Base-by-base conservation (phyloP, 2,329 filamentous ascomycete genomes). In the Fusarium sp. region DNA sequence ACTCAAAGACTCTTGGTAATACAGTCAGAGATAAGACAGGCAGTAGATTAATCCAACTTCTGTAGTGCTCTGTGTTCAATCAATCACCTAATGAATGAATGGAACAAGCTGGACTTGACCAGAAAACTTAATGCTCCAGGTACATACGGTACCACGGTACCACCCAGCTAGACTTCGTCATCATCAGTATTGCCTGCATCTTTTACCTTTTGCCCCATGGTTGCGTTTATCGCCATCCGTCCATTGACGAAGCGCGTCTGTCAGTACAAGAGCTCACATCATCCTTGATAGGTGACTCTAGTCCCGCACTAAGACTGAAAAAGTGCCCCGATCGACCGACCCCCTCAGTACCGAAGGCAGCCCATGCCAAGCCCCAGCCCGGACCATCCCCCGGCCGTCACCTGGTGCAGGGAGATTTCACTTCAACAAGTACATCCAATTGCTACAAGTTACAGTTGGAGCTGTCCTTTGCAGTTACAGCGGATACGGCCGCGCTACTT, bases 261-360 rank as follows among this genome's bases (percentile, higher is more conserved):
- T 61, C 27, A 30, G 40, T 47, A 47, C 43, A 32, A 27, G 30
- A 65, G 44, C 59, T 71, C 54, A 52, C 63, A 63, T 60, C 58
- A 53, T 60, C 67, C 45, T 54, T 69, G 66, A 69, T 69, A 69
- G 55, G 51, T 61, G 60, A 55, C 56, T 60, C 47, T 53, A 44
- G 47, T 53, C 34, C 30, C 40, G 53, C 69, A 58, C 69, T 72
- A 72, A 59, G 62, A 60, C 69, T 56, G 29, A 70, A 71, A 63
- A 49, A 70, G 69, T 72, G 57, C 69, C 52, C 55, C 44, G 69
- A 71, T 70, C 66, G 69, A 70, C 69, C 58, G 55, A 57, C 62
- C 69, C 62, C 62, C 69, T 65, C 68, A 69, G 67, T 64, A 65
- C 71, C 69, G 58, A 74, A 70, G 71, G 62, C 66, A 73, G 60